Conservation (phyloP, 2,329 filamentous ascomycete genomes). For the Hirsutella minnesotensis region DNA sequence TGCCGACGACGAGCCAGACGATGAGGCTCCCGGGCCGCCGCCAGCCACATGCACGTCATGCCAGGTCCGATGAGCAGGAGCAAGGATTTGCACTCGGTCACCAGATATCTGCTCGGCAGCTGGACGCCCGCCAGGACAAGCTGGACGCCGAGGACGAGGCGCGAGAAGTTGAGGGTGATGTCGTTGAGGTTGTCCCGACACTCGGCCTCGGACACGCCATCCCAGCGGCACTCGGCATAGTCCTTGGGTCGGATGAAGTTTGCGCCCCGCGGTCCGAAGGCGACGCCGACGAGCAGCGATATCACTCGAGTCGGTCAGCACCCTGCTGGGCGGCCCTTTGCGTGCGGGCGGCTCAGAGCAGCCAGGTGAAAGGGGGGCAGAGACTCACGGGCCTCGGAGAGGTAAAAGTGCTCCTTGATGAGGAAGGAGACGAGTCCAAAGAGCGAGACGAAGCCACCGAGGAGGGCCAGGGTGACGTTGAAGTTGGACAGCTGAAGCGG, state of each 20-base stretch:
- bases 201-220: constrained; percentile 8
- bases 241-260: constrained; percentile 66
- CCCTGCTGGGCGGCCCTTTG: no score
- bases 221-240: constrained; percentile 43
- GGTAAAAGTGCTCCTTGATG: constrained; percentile 79
- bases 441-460: constrained; percentile 81
- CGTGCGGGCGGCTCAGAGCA: no score
- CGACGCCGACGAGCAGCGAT: constrained; percentile 65
- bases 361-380: neutral
- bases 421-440: constrained; percentile 86
- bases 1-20: constrained; percentile 64
- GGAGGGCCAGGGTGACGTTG: constrained; percentile 68
- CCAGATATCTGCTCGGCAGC: constrained; percentile 70
- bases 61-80: constrained; percentile 66
- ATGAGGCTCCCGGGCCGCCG: constrained; percentile 69
- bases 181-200: constrained; percentile 47
- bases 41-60: constrained; percentile 80
- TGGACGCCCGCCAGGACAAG: constrained; percentile 82
- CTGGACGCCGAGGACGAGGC: constrained; percentile 81
- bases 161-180: constrained; percentile 73
- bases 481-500: constrained; percentile 58
- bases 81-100: constrained; percentile 67
- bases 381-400: constrained; percentile 74
- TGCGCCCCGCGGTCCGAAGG: constrained; percentile 66
- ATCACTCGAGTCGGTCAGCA: constrained; percentile 49